Percentiles rank a stretch among this genome's conserved stretches.
Conservation (phyloP, 2,329 filamentous ascomycete genomes). For the Calonectria henricotiae region DNA sequence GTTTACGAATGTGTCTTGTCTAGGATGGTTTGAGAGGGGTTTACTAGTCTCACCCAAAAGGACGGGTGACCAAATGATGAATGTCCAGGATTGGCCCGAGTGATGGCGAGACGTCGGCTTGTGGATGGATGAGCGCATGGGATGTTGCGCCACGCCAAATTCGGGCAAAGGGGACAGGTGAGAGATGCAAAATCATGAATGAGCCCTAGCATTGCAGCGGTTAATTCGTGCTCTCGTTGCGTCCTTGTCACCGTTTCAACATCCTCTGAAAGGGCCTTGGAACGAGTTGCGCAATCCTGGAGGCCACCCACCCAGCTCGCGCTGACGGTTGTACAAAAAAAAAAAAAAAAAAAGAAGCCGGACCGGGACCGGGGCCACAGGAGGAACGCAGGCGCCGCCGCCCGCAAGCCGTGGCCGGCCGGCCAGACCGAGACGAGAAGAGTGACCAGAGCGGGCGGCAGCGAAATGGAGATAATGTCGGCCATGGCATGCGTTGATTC, state of each 20-base stretch:
- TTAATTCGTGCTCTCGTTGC: constrained; percentile 1
- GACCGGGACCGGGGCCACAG: constrained; percentile 27
- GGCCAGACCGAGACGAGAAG: constrained; percentile 31
- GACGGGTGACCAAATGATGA: constrained; percentile 34
- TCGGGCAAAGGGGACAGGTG: constrained; percentile 18
- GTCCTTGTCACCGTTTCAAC: constrained; percentile 17
- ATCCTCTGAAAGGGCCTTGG: constrained; percentile 4
- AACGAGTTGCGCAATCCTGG: not conserved
- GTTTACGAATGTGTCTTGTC: constrained; percentile 18
- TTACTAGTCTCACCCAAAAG: constrained; percentile 27
- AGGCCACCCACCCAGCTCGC: constrained; percentile 4
- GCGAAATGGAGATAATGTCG: constrained; percentile 18
- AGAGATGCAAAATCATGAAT: constrained; percentile 9
- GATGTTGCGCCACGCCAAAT: constrained; percentile 36
- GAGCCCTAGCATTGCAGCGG: constrained; percentile 1
- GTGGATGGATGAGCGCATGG: constrained; percentile 22
- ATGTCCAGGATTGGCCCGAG: constrained; percentile 28
- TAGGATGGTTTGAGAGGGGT: constrained; percentile 20
- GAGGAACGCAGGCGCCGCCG: constrained; percentile 28
- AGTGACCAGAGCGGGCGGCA: constrained; percentile 8
- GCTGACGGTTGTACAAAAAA: not conserved
- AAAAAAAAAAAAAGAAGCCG: constrained; percentile 21
- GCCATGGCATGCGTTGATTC: constrained; percentile 22
- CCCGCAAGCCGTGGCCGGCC: constrained; percentile 34
- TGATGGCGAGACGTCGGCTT: constrained; percentile 8